Base-by-base conservation (phyloP, 2,329 filamentous ascomycete species). In the Penicillium freii region DNA sequence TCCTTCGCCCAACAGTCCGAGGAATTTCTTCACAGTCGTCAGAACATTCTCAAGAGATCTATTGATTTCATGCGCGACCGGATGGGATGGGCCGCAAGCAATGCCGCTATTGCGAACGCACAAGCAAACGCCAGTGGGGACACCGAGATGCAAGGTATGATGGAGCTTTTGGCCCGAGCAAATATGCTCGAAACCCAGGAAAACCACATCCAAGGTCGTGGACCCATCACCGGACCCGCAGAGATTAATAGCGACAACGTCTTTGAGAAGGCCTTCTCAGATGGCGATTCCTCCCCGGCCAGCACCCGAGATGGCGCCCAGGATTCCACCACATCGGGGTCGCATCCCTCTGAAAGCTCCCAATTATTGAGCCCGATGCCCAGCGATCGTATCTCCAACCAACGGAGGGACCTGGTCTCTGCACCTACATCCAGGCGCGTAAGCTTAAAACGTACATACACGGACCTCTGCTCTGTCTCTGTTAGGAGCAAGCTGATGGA, bases 61-160 rank as follows among this genome's bases (percentile, higher is more conserved):
- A 88, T 97, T 70, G 94, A 97, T 74, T 97, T 97, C 71, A 95
- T 99, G 89, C 89, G 90, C 70, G 92, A 97, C 71, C 90, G 90
- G 62, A 84, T 95, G 75, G 90, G 90, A 62, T 93, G 91, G 88
- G 85, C 89, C 33, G 83, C 87, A 33, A 85, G 84, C 51, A 89
- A 88, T 70, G 85, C 89, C 15, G 90, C 86, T 11, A 86, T 96
- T 64, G 87, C 88, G 44, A 91, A 87, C 70, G 92, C 91, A 17
- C 91, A 96, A 74, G 91, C 92, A 52, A 87, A 90, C 69, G 81
- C 89, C 51, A 87, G 84, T 61, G 92, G 92, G 23, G 92, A 97
- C 74, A 79, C 90, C 51, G 93, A 97, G 66, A 84, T 92, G 47
- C 91, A 97, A 74, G 88, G 87, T 68, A 92, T 96, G 89, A 84